A percentile compares a stretch with the other conserved stretches of the same genome.
These are phyloP conservation scores for Albifimbria verrucaria DNA, from an alignment of 2,329 filamentous ascomycete genomes.

Conservation along the genomic window DNA sequence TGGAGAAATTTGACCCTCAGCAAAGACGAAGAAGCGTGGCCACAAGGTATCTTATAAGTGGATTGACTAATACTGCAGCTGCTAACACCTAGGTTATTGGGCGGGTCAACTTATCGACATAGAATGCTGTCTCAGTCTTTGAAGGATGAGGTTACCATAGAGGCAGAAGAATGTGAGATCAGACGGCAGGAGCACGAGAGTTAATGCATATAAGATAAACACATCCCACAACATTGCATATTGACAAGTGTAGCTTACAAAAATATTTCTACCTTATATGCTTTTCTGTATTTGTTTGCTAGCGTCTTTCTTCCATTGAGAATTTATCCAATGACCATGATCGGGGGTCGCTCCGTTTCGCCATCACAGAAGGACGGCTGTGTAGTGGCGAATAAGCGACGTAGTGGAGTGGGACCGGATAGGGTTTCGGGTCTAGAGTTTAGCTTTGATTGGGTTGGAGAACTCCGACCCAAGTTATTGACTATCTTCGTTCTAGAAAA, in stretches of 20 bases:
- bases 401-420: not conserved
- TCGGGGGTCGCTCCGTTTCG: not conserved
- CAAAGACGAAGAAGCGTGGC: not conserved
- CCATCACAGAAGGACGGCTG: not conserved
- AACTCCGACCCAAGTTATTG: not conserved
- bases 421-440: not conserved
- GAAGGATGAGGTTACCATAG: not conserved
- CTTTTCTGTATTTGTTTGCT: not conserved
- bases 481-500: not conserved
- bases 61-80: not conserved
- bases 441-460: not conserved
- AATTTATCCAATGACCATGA: not conserved
- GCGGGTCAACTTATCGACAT: not conserved
- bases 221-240: not conserved
- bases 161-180: not conserved
- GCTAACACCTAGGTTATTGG: not conserved
- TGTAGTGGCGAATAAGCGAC: not conserved
- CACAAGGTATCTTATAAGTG: not conserved
- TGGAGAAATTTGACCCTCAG: not conserved
- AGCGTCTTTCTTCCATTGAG: not conserved
- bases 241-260: not conserved
- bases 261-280: not conserved
- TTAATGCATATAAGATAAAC: not conserved
- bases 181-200: not conserved
- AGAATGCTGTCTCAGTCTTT: not conserved